Base-by-base conservation (phyloP, 1,139 yeast species). In the Saccharomyces hybrid region DNA sequence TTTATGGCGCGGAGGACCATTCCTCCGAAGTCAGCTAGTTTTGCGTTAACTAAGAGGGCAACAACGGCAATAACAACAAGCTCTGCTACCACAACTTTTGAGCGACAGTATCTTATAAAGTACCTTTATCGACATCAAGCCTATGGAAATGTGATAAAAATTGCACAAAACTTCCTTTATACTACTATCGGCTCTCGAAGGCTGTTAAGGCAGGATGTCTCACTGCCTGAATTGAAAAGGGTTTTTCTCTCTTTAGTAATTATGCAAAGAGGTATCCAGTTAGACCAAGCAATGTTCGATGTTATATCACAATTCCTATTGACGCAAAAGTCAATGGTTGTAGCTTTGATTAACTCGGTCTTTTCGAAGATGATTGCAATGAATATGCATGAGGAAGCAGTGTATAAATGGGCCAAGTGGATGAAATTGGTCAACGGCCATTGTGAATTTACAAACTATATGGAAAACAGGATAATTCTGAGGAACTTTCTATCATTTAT, bases 381-480 rank as follows among this genome's bases (percentile, higher is more conserved):
- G 31, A 11, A 49, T 11, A 51, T 30, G 25, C 14, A 38, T 11
- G 49, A 48, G 3, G 62, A 60, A n/a, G 54, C 61, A 2, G 30
- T 64, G 25, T 32, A 56, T 8, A 56, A 57, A 32, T 67, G 70
- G 70, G 59, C 56, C 9, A 56, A 58, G 41, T 60, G 67, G 63
- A 56, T 61, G 42, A 61, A 56, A 25, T 38, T 54, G 25, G 46
- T 64, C 30, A 59, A 63, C 30, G 70, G 70, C 3, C 61, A 61
- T 49, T 65, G 65, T 50, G 64, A 64, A 44, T 59, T 63, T 32
- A 54, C 61, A 2, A 59, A 57, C 27, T 64, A 60, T 50, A 54
- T 59, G 41, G 56, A 57, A 27, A 51, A 64, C 41, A 57, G 56
- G 48, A 47, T 52, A 11, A 46, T 60, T 23, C 48, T 65, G 31